Conservation (phyloP, 75 land plant species). For the Sequoiadendron giganteum region DNA sequence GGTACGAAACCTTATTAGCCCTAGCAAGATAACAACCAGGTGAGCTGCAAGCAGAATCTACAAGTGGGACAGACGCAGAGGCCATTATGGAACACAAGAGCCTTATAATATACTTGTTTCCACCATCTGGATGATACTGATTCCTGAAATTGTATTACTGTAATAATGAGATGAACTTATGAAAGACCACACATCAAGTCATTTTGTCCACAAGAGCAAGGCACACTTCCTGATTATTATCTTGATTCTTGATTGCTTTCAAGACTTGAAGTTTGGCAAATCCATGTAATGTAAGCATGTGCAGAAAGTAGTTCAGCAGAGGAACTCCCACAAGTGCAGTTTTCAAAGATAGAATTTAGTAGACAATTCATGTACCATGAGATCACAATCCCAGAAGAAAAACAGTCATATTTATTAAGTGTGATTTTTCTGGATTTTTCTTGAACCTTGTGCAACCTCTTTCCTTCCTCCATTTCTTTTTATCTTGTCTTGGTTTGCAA, state of each 20-base stretch:
- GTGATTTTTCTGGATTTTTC: too few species aligned
- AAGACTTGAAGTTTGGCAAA: not conserved
- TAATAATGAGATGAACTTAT: not conserved
- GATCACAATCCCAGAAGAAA: not conserved
- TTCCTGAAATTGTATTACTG: not conserved
- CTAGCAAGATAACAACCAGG: too few species aligned
- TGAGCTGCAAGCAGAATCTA: too few species aligned
- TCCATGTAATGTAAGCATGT: not conserved
- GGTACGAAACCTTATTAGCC: too few species aligned
- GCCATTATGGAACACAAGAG: constrained; percentile 10
- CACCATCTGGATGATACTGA: not conserved
- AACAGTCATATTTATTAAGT: not conserved
- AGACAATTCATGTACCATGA: not conserved
- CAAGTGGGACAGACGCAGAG: not conserved
- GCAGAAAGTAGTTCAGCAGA: not conserved
- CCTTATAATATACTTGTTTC: not conserved
- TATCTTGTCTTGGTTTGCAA: too few species aligned
- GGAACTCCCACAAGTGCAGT: not conserved
- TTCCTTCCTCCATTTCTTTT: too few species aligned
- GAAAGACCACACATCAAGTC: too few species aligned
- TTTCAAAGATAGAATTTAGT: not conserved
- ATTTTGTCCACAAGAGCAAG: too few species aligned
- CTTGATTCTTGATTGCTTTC: too few species aligned
- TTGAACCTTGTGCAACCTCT: too few species aligned
- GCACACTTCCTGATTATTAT: too few species aligned